Base-by-base conservation (phyloP, 768 basidiomycete genomes). In the Lenzites betulinus region DNA sequence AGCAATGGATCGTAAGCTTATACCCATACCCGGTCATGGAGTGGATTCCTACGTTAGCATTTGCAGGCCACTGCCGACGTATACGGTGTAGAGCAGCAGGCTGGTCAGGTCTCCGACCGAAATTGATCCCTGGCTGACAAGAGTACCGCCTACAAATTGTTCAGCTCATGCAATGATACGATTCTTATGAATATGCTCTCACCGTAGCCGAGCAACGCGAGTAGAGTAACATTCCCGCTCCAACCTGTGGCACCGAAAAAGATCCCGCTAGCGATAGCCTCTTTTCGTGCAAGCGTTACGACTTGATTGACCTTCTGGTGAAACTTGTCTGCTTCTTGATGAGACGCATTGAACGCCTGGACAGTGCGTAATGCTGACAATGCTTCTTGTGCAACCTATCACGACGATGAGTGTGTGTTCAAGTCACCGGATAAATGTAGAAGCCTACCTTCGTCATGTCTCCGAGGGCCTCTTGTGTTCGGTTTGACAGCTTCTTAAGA, bases 401-500 rank as follows among this genome's bases (percentile, higher is more conserved):
- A 44, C 28, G 35, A 25, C 25, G 50, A 44, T 58, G 22, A 16
- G 36, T 22, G 30, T 46, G 51, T 41, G 16, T n/a, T 26, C 38
- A 5, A 46, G n/a, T n/a, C 11, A 52, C 25, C 18, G 7, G 58
- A 46, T 36, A 46, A 25, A 13, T 20, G 26, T 47, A 39, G 35
- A n/a, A 5, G 47, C 65, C 67, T 39, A 77, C 80, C 74, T 84
- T 95, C 33, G 94, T 93, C 95, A 96, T 94, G 56, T 96, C 95
- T 56, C 95, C 95, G 53, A 97, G 83, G 1, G 95, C 93, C 68
- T 95, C 94, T 73, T 99, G 96, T 7, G 96, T 95, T 68, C 87
- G 79, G 67, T 92, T 93, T 7, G 93, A 93, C 3, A 99, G 83
- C 62, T 87, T 89, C 71, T 95, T 93, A 54, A 99, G 77, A 75